Evolutionary conservation across 306 rosid species (phyloP).

Genomic region (Spatholobus suberectus): DNA sequence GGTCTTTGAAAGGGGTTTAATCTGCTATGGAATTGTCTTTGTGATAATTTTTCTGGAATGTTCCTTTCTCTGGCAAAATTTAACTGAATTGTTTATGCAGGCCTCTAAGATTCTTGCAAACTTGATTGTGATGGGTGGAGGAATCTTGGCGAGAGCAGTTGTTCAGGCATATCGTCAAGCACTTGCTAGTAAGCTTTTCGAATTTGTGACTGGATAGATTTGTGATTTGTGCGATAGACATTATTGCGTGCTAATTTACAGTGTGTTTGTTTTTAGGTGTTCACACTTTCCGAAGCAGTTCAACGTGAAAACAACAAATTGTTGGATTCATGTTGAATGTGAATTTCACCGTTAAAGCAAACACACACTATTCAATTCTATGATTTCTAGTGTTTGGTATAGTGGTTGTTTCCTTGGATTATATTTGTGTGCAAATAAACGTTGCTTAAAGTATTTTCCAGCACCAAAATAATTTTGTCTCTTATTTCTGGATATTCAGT

Average conservation of each 20-base stretch:
- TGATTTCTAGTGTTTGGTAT: neutral
- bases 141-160: constrained; percentile 78
- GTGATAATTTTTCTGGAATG: neutral
- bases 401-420: neutral
- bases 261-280: no score
- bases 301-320: no score
- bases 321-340: no score
- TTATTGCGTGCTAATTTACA: neutral
- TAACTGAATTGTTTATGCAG: constrained; percentile 50
- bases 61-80: neutral
- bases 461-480: neutral
- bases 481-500: neutral
- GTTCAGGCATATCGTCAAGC: constrained; percentile 92
- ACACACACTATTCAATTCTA: neutral
- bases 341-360: no score
- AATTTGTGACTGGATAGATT: neutral
- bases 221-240: constrained; percentile 11
- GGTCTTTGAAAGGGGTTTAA: neutral
- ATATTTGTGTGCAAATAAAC: neutral
- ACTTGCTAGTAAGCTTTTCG: constrained; percentile 65
- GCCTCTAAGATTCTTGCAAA: constrained; percentile 88
- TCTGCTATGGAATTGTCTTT: constrained; percentile 2
- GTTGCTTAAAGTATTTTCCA: neutral
- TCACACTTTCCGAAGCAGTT: no score
- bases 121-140: constrained; percentile 80